Percentiles rank a stretch among this genome's conserved stretches.
These are phyloP conservation scores for Podaxis pistillaris DNA, from an alignment of 768 basidiomycete genomes.

Conservation along the genomic window DNA sequence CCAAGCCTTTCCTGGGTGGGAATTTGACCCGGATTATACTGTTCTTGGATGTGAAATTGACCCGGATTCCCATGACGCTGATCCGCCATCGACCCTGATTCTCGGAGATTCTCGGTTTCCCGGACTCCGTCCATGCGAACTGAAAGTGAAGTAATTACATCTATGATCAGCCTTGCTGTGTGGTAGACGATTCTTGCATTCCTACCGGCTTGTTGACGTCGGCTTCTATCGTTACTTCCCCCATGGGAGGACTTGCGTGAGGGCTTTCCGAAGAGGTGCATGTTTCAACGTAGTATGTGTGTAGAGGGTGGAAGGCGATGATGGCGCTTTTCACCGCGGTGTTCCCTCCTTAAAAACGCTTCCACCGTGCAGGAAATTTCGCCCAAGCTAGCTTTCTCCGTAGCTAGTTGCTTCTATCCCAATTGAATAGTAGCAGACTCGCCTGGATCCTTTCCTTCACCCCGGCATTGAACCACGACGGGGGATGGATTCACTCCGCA, in stretches of 20 bases:
- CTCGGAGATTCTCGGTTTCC: no score
- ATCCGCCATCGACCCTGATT: neutral
- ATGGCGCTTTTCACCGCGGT: neutral
- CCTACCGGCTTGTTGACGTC: neutral
- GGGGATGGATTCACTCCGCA: neutral
- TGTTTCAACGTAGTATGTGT: neutral
- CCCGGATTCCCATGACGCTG: neutral
- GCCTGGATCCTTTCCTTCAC: neutral
- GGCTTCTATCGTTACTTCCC: neutral
- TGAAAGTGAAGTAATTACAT: no score
- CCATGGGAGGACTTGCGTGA: neutral
- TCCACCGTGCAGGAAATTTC: neutral
- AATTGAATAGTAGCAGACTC: neutral
- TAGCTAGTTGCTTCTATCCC: neutral
- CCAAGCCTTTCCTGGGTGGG: no score
- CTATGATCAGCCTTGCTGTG: neutral
- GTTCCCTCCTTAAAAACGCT: neutral
- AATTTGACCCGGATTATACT: no score
- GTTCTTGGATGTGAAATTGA: neutral
- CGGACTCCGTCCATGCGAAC: no score
- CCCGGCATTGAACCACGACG: no score
- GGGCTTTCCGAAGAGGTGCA: neutral
- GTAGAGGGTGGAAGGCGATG: neutral
- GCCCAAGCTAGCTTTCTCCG: neutral
- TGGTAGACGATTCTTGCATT: neutral